Evolutionary conservation across 805 yeast species (phyloP).

Genomic region (Suhomyces sp.): DNA sequence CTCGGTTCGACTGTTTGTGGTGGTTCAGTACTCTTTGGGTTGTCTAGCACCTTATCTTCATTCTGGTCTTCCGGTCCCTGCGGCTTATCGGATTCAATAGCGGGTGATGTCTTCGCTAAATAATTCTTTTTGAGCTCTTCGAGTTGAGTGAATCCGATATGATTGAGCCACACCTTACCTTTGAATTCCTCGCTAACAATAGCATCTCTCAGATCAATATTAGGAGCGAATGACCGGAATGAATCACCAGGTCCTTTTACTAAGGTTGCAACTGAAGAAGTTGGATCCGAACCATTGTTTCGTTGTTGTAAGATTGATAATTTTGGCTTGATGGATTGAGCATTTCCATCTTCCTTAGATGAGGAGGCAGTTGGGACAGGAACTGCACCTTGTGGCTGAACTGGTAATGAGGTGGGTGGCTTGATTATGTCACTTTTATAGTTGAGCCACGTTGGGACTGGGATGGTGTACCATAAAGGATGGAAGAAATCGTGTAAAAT

Average conservation of each 20-base stretch:
- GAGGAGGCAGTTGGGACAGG: conserved; percentile 2
- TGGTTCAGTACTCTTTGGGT: conserved; percentile 1
- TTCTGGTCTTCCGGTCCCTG: neutral
- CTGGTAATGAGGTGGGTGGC: conserved; percentile 6
- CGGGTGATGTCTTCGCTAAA: conserved; percentile 8
- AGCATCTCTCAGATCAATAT: conserved; percentile 30
- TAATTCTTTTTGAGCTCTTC: conserved; percentile 22
- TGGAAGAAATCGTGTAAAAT: conserved; percentile 42
- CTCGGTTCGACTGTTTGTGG: neutral
- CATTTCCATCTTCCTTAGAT: neutral
- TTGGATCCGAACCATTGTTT: conserved; percentile 17
- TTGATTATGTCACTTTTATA: conserved; percentile 24
- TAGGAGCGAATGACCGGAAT: conserved; percentile 37
- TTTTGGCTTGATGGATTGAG: conserved; percentile 5
- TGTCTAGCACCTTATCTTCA: neutral
- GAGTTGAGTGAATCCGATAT: conserved; percentile 34
- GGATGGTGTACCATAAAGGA: conserved; percentile 44
- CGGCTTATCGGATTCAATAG: conserved; percentile 3
- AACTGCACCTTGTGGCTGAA: conserved; percentile 2
- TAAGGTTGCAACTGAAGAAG: conserved; percentile 6
- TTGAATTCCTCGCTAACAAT: conserved; percentile 32
- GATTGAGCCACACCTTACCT: conserved; percentile 38
- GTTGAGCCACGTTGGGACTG: conserved; percentile 41
- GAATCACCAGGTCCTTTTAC: conserved; percentile 16
- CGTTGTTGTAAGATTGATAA: conserved; percentile 26